Evolutionary conservation across 2,329 filamentous ascomycete species (phyloP), one percentile per base, ranked within the genome.

Genomic region (Cercospora nicotianae): DNA sequence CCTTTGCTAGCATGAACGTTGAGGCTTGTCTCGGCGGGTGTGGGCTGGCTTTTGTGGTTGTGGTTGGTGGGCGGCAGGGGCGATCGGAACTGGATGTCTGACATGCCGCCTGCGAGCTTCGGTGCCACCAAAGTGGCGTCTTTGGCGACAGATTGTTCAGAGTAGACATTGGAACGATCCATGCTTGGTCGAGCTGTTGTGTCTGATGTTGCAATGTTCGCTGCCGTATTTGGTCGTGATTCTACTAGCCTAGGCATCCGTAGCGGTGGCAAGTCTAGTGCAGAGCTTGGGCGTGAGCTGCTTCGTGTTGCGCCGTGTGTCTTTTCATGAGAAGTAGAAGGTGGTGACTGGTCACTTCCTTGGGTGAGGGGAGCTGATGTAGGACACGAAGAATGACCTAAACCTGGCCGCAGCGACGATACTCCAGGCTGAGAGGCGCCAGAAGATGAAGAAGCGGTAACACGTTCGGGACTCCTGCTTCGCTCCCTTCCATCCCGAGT

Each of bases 201-300:
- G 33, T 60, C 39, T 62, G 60, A 16, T 26, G 36, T 30, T 4
- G 23, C 26, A 12, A 30, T 57, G 13, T 58, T 55, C 16, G 30
- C 33, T 23, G 62, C 62, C 16, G 51, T 57, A 12, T 23, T 42
- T 26, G 48, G 18, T 20, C 20, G 20, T 58, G 51, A 51, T 36
- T 64, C 39, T 28, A 55, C 28, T 64, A 57, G n/a, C 18, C 48
- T 64, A 42, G 62, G 62, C 62, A 55, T 64, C 51, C 36, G 62
- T 39, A 64, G 48, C 10, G 62, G 62, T 58, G 62, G 62, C 48
- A 64, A 57, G 30, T 64, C 64, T n/a, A 69, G 60, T 55, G 67
- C 67, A 51, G 67, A 64, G 58, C 67, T 67, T 45, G 64, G 64
- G 23, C 64, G 64, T 16, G 57, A 60, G 26, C 53, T 58, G 26